phyloP scores from a whole-genome alignment of 371 early-diverging fungal species.

The Apophysomyces elegans region DNA sequence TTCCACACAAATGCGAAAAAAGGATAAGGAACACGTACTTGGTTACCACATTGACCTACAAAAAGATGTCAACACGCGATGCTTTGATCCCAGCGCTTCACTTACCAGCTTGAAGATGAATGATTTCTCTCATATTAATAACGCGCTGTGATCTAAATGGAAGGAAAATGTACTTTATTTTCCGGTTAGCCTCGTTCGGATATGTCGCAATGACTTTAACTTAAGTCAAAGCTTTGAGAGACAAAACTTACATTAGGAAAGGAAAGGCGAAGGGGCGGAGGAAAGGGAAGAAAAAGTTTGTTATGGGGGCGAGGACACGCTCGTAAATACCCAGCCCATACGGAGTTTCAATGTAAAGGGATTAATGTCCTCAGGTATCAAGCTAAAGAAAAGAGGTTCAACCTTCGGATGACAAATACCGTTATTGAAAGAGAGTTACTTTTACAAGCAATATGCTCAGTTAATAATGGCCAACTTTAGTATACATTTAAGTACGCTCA shows the following conservation, averaged over 20 bases:
- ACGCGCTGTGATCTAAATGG: conserved; percentile 4
- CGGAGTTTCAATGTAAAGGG: too few relatives aligned
- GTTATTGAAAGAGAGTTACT: too few relatives aligned
- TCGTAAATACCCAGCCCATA: too few relatives aligned
- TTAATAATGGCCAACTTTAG: too few relatives aligned
- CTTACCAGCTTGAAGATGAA: conserved; percentile 93
- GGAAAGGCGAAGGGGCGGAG: conserved; percentile 11
- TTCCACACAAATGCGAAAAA: not conserved
- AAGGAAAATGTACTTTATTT: conserved; percentile 4
- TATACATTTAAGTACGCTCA: too few relatives aligned
- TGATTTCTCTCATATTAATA: conserved; percentile 94
- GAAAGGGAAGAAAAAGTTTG: conserved; percentile 3
- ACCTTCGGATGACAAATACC: too few relatives aligned
- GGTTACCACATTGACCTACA: conserved; percentile 87
- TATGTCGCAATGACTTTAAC: not conserved
- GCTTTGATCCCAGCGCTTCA: not conserved
- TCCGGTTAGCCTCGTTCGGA: not conserved
- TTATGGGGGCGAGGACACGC: too few relatives aligned
- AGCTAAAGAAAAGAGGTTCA: too few relatives aligned
- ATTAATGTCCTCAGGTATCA: too few relatives aligned
- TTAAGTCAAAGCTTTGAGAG: not conserved
- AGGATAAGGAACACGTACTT: conserved; percentile 39
- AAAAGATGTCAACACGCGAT: conserved; percentile 4
- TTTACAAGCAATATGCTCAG: too few relatives aligned
- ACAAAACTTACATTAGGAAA: not conserved